Percentiles rank a stretch among this genome's conserved stretches.
Evolutionary conservation across 2,329 filamentous ascomycete genomes (phyloP).

Genomic region (Penicillium sp.): DNA sequence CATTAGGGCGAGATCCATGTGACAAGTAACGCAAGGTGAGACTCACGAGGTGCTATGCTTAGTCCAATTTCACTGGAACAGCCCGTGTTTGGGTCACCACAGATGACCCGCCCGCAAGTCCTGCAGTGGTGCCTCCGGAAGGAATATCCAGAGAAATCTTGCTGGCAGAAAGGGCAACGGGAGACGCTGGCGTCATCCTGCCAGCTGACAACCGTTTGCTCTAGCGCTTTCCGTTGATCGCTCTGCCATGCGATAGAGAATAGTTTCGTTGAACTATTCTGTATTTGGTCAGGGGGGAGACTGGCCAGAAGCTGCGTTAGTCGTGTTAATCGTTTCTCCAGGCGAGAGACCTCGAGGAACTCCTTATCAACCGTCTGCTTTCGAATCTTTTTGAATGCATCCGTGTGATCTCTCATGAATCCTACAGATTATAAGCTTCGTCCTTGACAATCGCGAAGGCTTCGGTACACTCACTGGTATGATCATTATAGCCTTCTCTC

Average conservation of each 20-base stretch:
- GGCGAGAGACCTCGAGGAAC: constrained; percentile 81
- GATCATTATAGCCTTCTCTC: constrained; percentile 91
- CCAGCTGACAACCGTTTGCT: constrained; percentile 94
- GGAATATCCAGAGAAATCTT: constrained; percentile 91
- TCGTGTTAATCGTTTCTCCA: constrained; percentile 91
- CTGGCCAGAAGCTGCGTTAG: constrained; percentile 81
- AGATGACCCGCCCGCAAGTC: constrained; percentile 90
- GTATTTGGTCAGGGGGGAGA: constrained; percentile 67
- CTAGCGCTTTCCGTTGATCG: constrained; percentile 76
- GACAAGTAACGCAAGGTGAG: background rate
- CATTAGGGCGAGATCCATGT: constrained; percentile 21
- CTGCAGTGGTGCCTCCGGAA: constrained; percentile 94
- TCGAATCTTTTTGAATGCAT: constrained; percentile 70
- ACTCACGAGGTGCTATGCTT: constrained; percentile 69
- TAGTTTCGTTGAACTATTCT: constrained; percentile 52
- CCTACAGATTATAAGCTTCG: constrained; percentile 46
- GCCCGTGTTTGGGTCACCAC: constrained; percentile 78
- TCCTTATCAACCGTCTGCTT: constrained; percentile 80
- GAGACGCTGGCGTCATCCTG: constrained; percentile 82
- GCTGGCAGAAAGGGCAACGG: constrained; percentile 91
- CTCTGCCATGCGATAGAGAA: constrained; percentile 67
- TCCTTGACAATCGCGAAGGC: background rate
- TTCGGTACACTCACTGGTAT: constrained; percentile 56
- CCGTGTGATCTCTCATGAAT: constrained; percentile 70
- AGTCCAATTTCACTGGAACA: constrained; percentile 86